A percentile compares a stretch with the other conserved stretches of the same genome.
These are phyloP conservation scores for Withania somnifera DNA, from an alignment of 305 asterid species.

Conservation along the genomic window DNA sequence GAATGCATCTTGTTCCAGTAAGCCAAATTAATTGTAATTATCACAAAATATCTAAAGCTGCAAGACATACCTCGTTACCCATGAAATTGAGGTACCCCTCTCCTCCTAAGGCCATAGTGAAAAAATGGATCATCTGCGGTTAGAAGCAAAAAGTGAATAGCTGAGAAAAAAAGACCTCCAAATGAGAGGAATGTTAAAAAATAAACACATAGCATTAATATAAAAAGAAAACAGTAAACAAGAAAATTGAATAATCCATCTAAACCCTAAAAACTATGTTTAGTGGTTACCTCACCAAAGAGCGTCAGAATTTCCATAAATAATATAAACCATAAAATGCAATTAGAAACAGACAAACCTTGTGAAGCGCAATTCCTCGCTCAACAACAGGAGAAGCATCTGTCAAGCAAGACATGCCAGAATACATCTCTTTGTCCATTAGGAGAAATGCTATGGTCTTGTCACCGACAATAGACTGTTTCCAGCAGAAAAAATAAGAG, in stretches of 20 bases:
- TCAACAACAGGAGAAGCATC: slow-evolving; percentile 78
- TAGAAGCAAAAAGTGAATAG: background rate
- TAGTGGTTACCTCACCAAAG: background rate
- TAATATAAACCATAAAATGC: background rate
- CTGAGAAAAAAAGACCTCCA: background rate
- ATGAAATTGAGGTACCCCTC: slow-evolving; percentile 96
- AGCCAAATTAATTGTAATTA: background rate
- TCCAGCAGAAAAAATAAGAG: slow-evolving; percentile 6
- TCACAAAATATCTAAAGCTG: background rate
- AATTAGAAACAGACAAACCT: slow-evolving; percentile 45
- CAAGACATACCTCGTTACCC: slow-evolving; percentile 80
- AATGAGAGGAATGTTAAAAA: background rate
- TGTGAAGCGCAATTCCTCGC: slow-evolving; percentile 90
- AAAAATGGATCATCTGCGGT: slow-evolving; percentile 90
- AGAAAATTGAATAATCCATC: background rate
- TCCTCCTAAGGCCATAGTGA: slow-evolving; percentile 96
- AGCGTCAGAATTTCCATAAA: background rate
- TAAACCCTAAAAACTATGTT: background rate
- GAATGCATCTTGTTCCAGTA: background rate
- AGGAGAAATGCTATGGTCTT: slow-evolving; percentile 78
- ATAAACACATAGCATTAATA: background rate
- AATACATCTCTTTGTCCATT: slow-evolving; percentile 96
- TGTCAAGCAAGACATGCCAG: slow-evolving; percentile 82
- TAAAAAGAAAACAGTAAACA: background rate
- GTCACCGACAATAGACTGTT: slow-evolving; percentile 91